These are phyloP conservation scores for Choiromyces venosus DNA, from an alignment of 495 filamentous ascomycete genomes.

Conservation along the genomic window DNA sequence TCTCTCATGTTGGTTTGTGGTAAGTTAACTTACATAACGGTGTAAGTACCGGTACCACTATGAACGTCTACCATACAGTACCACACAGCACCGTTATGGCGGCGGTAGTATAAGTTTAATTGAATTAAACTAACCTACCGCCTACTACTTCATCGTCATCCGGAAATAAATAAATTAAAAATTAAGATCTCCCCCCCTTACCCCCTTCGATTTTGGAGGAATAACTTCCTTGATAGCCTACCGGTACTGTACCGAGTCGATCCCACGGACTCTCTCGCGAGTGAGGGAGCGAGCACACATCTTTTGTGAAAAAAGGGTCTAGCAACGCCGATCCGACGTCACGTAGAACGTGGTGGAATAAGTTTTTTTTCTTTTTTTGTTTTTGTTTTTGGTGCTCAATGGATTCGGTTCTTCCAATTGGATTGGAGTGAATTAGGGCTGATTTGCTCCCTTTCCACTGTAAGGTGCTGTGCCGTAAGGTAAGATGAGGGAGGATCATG, in stretches of 20 bases:
- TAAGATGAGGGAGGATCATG: too few relatives aligned
- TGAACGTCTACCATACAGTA: neutral
- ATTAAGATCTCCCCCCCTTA: neutral
- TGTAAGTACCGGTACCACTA: neutral
- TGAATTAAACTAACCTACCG: neutral
- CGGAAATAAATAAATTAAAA: too few relatives aligned
- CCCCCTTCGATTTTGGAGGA: neutral
- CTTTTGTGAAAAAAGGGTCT: neutral
- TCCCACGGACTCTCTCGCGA: neutral
- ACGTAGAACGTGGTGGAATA: slow-evolving; percentile 4
- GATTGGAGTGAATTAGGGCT: neutral
- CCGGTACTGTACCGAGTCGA: neutral
- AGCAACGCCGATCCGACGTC: neutral
- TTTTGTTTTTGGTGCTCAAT: slow-evolving; percentile 10
- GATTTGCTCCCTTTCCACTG: neutral
- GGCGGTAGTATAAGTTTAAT: too few relatives aligned
- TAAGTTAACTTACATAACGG: too few relatives aligned
- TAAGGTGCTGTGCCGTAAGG: too few relatives aligned
- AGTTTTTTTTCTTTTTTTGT: slow-evolving; percentile 3
- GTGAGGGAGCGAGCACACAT: too few relatives aligned
- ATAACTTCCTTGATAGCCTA: neutral
- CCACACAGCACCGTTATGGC: too few relatives aligned
- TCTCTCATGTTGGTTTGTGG: too few relatives aligned
- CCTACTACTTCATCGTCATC: too few relatives aligned
- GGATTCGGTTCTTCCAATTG: neutral